A percentile compares a stretch with the other conserved stretches of the same genome.
Conservation (phyloP, 2,329 filamentous ascomycete genomes). For the Calonectria henricotiae region DNA sequence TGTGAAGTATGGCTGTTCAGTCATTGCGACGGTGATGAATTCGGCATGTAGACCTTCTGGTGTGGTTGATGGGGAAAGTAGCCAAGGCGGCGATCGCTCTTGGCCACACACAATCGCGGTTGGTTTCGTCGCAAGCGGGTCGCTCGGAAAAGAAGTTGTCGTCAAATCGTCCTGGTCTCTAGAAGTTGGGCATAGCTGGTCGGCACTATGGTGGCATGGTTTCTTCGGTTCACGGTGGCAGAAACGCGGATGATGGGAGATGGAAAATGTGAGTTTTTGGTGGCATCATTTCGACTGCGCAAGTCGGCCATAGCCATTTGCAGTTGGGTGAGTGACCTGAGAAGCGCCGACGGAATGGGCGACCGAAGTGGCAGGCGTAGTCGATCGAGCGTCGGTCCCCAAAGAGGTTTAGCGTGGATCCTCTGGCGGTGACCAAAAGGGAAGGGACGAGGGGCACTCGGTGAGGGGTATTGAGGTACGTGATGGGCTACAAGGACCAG, state of each 20-base stretch:
- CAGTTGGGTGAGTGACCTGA: slow-evolving; percentile 46
- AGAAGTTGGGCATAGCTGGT: slow-evolving; percentile 24
- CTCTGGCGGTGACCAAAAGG: slow-evolving; percentile 45
- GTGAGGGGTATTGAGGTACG: slow-evolving; percentile 39
- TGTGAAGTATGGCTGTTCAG: slow-evolving; percentile 68
- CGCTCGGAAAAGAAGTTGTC: slow-evolving; percentile 26
- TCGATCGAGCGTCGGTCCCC: slow-evolving; percentile 56
- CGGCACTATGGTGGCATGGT: slow-evolving; percentile 37
- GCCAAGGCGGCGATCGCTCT: slow-evolving; percentile 33
- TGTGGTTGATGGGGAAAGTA: slow-evolving; percentile 19
- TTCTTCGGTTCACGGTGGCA: slow-evolving; percentile 42
- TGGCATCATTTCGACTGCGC: slow-evolving; percentile 44
- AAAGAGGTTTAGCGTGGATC: slow-evolving; percentile 54
- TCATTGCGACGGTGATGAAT: slow-evolving; percentile 55
- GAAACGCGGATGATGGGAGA: slow-evolving; percentile 30
- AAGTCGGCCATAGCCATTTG: slow-evolving; percentile 34
- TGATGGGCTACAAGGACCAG: slow-evolving; percentile 31
- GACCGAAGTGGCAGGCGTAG: slow-evolving; percentile 44
- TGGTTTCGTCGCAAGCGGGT: slow-evolving; percentile 33
- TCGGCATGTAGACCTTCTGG: background rate
- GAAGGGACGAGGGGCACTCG: slow-evolving; percentile 39
- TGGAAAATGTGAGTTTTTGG: slow-evolving; percentile 34
- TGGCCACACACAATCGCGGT: slow-evolving; percentile 31
- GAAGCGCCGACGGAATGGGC: slow-evolving; percentile 42
- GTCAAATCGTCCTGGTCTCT: slow-evolving; percentile 32